Percentiles rank a stretch among this genome's conserved stretches.
Evolutionary conservation across 106 monocot genomes (phyloP).

Genomic region (Allium sativum): DNA sequence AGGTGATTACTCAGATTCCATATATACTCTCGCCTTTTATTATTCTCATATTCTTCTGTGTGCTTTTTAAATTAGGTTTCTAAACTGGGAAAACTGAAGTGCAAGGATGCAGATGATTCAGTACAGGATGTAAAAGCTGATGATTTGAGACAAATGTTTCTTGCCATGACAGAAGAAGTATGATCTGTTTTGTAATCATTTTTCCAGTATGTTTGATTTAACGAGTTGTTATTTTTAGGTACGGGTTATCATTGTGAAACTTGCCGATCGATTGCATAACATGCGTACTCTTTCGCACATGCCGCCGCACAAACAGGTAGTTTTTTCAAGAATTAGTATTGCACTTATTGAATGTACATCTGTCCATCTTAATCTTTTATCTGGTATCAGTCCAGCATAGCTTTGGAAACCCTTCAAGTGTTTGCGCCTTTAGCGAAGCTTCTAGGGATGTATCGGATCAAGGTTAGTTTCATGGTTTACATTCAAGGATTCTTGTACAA

Average conservation of each 20-base stretch:
- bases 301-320: conserved; percentile 94
- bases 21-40: no score
- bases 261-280: conserved; percentile 94
- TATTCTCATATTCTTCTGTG: no score
- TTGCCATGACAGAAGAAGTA: conserved; percentile 99
- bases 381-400: conserved; percentile 64
- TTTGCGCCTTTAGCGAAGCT: conserved; percentile 99
- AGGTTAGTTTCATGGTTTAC: conserved; percentile 33
- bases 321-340: background rate
- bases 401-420: conserved; percentile 87
- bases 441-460: conserved; percentile 96
- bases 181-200: conserved; percentile 1
- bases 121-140: conserved; percentile 95
- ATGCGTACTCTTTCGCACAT: conserved; percentile 97
- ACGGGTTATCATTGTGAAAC: conserved; percentile 96
- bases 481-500: no score
- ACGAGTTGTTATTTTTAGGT: conserved; percentile 33
- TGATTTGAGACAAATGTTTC: conserved; percentile 95
- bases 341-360: no score
- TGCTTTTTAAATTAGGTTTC: conserved; percentile 49
- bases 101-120: conserved; percentile 46
- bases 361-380: no score
- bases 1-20: no score
- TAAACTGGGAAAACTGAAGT: conserved; percentile 87
- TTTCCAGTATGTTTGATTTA: background rate